Conservation (phyloP, 306 rosid species). For the Corylus americana region DNA sequence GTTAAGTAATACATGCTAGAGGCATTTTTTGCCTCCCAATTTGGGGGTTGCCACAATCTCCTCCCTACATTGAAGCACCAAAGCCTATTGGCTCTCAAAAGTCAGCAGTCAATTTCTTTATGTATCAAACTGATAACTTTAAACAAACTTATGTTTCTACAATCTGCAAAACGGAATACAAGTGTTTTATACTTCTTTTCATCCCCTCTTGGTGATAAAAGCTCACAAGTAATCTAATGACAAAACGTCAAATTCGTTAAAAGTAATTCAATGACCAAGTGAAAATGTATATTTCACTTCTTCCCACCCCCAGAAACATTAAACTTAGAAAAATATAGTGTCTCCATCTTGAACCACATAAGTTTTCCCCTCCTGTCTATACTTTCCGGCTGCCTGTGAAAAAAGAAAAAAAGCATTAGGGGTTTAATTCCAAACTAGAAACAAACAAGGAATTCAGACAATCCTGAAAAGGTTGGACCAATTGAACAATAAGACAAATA, state of each 20-base stretch:
- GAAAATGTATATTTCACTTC: slow-evolving; percentile 52
- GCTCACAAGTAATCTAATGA: neutral
- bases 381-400: slow-evolving; percentile 82
- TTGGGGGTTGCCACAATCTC: too few relatives aligned
- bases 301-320: slow-evolving; percentile 98
- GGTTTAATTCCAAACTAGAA: neutral
- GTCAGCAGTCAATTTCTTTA: too few relatives aligned
- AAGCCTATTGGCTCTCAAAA: too few relatives aligned
- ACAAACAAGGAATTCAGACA: neutral
- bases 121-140: too few relatives aligned
- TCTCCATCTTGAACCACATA: slow-evolving; percentile 95
- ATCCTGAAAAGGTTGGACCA: neutral
- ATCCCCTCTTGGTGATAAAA: neutral
- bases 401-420: slow-evolving; percentile 13
- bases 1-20: too few relatives aligned
- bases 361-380: slow-evolving; percentile 92
- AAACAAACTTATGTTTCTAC: too few relatives aligned
- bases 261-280: neutral
- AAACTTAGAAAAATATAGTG: slow-evolving; percentile 85
- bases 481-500: neutral
- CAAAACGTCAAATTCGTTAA: neutral
- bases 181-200: too few relatives aligned
- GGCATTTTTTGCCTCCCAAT: too few relatives aligned
- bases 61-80: too few relatives aligned
- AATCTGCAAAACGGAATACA: too few relatives aligned